These are phyloP conservation scores for Cystobasidiaceae sp. DNA, from an alignment of 1,284 basidiomycete genomes.

Conservation along the genomic window DNA sequence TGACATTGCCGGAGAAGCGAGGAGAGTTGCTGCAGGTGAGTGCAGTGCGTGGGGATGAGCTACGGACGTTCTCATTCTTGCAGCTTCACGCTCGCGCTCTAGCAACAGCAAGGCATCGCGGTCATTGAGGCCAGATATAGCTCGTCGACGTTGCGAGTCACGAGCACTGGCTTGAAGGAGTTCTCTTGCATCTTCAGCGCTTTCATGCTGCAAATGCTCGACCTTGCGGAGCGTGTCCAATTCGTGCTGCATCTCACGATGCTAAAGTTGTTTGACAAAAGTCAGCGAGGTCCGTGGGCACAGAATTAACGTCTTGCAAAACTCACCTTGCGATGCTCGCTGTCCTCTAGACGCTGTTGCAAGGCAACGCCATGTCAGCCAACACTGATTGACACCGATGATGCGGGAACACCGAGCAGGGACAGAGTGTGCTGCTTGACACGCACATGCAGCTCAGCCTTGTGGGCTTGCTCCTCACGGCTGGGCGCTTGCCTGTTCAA, in stretches of 20 bases:
- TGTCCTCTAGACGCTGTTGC: slow-evolving; percentile 2
- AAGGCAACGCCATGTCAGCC: background rate
- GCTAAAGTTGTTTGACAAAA: background rate
- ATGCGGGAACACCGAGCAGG: background rate
- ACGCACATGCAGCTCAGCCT: slow-evolving; percentile 8
- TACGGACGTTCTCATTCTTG: background rate
- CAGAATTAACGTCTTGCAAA: background rate
- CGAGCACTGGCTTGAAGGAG: background rate
- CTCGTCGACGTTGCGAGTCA: slow-evolving; percentile 7
- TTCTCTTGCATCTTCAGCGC: background rate
- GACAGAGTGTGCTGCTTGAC: background rate
- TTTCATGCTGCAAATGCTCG: slow-evolving; percentile 15
- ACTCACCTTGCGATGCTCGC: slow-evolving; percentile 10
- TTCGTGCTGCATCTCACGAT: slow-evolving; percentile 22
- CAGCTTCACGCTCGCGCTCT: slow-evolving; percentile 4
- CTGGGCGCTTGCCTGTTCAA: slow-evolving; percentile 3
- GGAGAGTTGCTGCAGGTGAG: background rate
- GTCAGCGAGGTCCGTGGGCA: background rate
- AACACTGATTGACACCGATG: background rate
- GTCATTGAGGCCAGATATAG: slow-evolving; percentile 11
- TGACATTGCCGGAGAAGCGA: background rate
- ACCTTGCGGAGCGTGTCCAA: slow-evolving; percentile 21
- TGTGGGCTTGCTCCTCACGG: slow-evolving; percentile 12
- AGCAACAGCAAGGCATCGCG: background rate
- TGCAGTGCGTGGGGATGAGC: background rate